A percentile compares a stretch with the other conserved stretches of the same genome.
Conservation (phyloP, 2,329 filamentous ascomycete genomes). For the Cryphonectria japonica region DNA sequence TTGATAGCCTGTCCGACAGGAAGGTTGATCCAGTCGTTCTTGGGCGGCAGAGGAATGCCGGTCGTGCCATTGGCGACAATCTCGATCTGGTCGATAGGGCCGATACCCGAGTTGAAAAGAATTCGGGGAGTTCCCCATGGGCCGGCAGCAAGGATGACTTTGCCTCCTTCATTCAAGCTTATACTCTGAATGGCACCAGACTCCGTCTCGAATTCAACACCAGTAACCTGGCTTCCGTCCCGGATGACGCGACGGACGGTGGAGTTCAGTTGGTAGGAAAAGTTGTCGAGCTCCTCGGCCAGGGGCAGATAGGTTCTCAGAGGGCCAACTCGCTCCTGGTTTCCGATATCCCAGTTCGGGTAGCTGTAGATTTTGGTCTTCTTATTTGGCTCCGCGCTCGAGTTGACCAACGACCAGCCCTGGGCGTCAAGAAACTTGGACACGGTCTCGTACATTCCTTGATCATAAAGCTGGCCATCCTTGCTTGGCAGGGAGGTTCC, state of each 20-base stretch:
- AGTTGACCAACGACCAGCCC: slow-evolving; percentile 31
- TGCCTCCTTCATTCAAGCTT: slow-evolving; percentile 32
- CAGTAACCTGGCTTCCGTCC: slow-evolving; percentile 31
- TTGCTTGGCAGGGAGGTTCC: slow-evolving; percentile 35
- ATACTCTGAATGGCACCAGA: slow-evolving; percentile 31
- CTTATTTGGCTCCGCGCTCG: slow-evolving; percentile 29
- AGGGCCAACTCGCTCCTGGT: slow-evolving; percentile 31
- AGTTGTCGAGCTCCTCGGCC: slow-evolving; percentile 33
- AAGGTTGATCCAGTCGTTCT: slow-evolving; percentile 25
- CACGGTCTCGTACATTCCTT: slow-evolving; percentile 26
- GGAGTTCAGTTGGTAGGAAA: slow-evolving; percentile 33
- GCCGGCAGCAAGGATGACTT: slow-evolving; percentile 34
- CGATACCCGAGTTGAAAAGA: slow-evolving; percentile 32
- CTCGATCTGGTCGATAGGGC: slow-evolving; percentile 30
- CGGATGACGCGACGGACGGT: slow-evolving; percentile 34
- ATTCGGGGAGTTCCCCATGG: slow-evolving; percentile 31
- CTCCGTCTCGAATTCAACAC: slow-evolving; percentile 31
- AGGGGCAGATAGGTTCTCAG: slow-evolving; percentile 33
- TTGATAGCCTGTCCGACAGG: slow-evolving; percentile 26
- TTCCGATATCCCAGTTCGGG: slow-evolving; percentile 29
- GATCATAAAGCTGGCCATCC: slow-evolving; percentile 33
- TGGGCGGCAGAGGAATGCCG: slow-evolving; percentile 21
- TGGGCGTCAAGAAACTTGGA: slow-evolving; percentile 26
- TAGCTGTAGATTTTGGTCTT: slow-evolving; percentile 30
- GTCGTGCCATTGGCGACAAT: slow-evolving; percentile 31